These are phyloP conservation scores for Puccinia novopanici DNA, from an alignment of 1,284 basidiomycete genomes.

Conservation along the genomic window DNA sequence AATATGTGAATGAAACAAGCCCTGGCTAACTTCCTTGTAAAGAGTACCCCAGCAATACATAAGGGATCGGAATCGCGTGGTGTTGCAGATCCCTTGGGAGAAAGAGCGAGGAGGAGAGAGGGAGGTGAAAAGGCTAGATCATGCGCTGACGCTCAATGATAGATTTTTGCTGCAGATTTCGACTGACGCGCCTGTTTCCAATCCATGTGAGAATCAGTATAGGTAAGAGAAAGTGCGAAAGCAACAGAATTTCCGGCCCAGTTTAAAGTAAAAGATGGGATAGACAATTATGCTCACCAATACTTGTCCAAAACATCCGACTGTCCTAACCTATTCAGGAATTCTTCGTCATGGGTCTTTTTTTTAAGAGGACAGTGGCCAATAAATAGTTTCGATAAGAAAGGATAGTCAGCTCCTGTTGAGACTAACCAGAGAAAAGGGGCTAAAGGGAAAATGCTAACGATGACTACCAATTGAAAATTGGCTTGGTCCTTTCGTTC, in stretches of 20 bases:
- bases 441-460: conserved; percentile 61
- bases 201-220: not conserved
- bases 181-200: conserved; percentile 41
- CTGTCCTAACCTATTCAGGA: conserved; percentile 62
- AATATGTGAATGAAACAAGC: too few relatives aligned
- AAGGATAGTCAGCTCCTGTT: not conserved
- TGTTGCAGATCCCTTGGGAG: too few relatives aligned
- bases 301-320: conserved; percentile 51
- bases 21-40: too few relatives aligned
- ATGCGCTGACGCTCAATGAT: conserved; percentile 47
- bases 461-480: conserved; percentile 94
- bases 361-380: not conserved
- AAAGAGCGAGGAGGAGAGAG: not conserved
- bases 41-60: too few relatives aligned
- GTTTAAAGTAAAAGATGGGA: not conserved
- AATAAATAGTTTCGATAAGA: not conserved
- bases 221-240: not conserved
- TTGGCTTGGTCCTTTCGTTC: conserved; percentile 83
- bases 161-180: conserved; percentile 50
- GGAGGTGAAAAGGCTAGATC: not conserved
- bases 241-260: not conserved
- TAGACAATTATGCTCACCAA: conserved; percentile 26
- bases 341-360: conserved; percentile 78
- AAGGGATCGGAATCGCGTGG: too few relatives aligned
- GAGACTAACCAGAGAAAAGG: not conserved